phyloP scores from a whole-genome alignment of 352 stramenopile genomes.

The Peronosclerospora sorghi region DNA sequence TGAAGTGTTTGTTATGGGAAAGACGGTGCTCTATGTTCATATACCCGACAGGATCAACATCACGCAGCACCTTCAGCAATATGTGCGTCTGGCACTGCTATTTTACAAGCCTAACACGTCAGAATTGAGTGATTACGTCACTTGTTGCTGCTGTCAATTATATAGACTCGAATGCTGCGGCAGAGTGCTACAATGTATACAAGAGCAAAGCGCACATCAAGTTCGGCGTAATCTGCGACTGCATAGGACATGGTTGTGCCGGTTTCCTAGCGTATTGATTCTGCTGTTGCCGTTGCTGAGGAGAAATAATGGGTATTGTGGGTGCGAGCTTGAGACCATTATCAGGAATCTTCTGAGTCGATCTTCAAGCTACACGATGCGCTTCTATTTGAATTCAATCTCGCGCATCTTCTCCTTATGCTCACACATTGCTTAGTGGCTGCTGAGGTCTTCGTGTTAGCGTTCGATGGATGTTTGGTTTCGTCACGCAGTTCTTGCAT shows the following conservation, averaged over 20 bases:
- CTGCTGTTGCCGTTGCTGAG: conserved; percentile 17
- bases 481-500: conserved; percentile 51
- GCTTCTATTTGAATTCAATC: conserved; percentile 52
- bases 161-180: conserved; percentile 63
- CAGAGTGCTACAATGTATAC: conserved; percentile 80
- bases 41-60: conserved; percentile 82
- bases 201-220: conserved; percentile 45
- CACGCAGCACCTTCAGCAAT: conserved; percentile 65
- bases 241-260: conserved; percentile 16
- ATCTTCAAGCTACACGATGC: conserved; percentile 66
- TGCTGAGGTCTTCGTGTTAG: conserved; percentile 6
- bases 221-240: neutral
- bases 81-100: conserved; percentile 25
- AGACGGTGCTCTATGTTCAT: conserved; percentile 78
- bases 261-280: conserved; percentile 22
- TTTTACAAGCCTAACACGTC: neutral
- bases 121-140: neutral
- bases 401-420: conserved; percentile 26
- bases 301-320: conserved; percentile 22
- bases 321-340: conserved; percentile 48
- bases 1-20: conserved; percentile 84
- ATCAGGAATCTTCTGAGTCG: conserved; percentile 50
- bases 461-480: conserved; percentile 20
- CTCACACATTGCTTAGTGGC: conserved; percentile 9
- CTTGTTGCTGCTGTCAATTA: neutral